Conservation (phyloP, 345 rosid species). For the Hibiscus tridactylites region DNA sequence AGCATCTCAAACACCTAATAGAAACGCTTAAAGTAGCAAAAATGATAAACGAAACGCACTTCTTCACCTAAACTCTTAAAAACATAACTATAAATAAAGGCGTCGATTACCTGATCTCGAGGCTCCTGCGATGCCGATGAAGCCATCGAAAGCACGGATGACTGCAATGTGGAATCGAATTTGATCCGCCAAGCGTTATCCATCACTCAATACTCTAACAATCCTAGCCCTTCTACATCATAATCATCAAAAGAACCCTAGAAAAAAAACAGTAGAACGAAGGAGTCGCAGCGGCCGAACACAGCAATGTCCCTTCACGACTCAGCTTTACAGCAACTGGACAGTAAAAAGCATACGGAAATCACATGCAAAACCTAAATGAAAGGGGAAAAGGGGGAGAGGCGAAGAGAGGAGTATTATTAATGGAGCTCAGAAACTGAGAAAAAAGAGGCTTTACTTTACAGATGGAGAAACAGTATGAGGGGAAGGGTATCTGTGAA, state of each 20-base stretch:
- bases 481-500: conserved; percentile 14
- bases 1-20: background rate
- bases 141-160: conserved; percentile 17
- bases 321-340: background rate
- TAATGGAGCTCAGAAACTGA: conserved; percentile 14
- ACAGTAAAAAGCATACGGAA: background rate
- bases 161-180: conserved; percentile 25
- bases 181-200: conserved; percentile 32
- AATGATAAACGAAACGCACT: background rate
- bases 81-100: background rate
- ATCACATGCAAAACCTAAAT: background rate
- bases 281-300: background rate
- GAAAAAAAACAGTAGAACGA: background rate
- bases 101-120: conserved; percentile 25
- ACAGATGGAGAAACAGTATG: background rate
- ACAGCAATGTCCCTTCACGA: background rate
- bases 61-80: background rate
- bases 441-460: conserved; percentile 12
- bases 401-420: no score
- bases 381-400: background rate
- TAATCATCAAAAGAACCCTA: conserved; percentile 6
- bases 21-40: background rate
- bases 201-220: conserved; percentile 18
- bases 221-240: conserved; percentile 21
- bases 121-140: conserved; percentile 26